Conservation (phyloP, 352 stramenopile species). For the Globisporangium alternatum region DNA sequence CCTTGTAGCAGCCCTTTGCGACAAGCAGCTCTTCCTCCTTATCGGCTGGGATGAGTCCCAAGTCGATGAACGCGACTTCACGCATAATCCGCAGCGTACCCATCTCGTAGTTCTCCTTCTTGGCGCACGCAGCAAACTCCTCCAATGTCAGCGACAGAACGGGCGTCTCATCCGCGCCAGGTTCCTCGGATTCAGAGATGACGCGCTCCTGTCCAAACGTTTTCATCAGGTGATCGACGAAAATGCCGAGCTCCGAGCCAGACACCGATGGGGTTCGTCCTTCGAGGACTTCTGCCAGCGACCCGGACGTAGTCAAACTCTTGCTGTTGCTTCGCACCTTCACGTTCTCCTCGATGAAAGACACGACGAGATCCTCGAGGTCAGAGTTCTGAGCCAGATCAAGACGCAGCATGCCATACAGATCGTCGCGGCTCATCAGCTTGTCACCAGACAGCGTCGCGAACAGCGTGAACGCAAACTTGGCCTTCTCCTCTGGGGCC, state of each 20-base stretch:
- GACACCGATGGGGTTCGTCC: conserved; percentile 68
- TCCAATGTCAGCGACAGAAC: conserved; percentile 52
- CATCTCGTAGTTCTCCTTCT: conserved; percentile 77
- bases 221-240: conserved; percentile 75
- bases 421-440: conserved; percentile 75
- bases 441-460: conserved; percentile 38
- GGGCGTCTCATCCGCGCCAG: conserved; percentile 24
- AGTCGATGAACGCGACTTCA: conserved; percentile 80
- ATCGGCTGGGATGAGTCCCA: conserved; percentile 62
- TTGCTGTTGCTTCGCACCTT: conserved; percentile 42
- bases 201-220: conserved; percentile 38
- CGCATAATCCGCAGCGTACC: conserved; percentile 77
- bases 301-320: conserved; percentile 40
- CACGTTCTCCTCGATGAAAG: conserved; percentile 62
- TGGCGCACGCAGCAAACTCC: conserved; percentile 66
- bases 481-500: conserved; percentile 63
- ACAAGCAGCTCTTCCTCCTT: conserved; percentile 82
- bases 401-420: conserved; percentile 81
- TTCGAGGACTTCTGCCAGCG: conserved; percentile 51
- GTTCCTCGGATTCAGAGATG: conserved; percentile 23
- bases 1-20: conserved; percentile 66
- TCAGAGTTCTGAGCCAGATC: conserved; percentile 78
- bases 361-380: conserved; percentile 59
- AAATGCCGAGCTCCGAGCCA: conserved; percentile 73
- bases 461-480: conserved; percentile 83